Percentiles rank a stretch among this genome's conserved stretches.
These are phyloP conservation scores for Thymus mandschuricus DNA, from an alignment of 257 asterid species.

Conservation along the genomic window DNA sequence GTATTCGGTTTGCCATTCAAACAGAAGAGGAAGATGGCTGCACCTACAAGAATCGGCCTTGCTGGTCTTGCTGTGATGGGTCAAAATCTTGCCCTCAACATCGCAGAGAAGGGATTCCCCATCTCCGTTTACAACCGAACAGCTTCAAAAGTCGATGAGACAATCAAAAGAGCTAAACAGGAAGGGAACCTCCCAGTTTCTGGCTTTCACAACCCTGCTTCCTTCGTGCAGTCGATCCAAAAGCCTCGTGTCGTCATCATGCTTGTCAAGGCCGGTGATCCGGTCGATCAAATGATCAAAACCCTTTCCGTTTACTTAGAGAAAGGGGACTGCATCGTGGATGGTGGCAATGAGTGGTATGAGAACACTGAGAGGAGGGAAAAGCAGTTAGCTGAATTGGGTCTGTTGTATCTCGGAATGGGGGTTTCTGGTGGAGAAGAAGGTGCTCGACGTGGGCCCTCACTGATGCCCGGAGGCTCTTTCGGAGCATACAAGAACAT, in stretches of 20 bases:
- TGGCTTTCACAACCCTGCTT: slow-evolving; percentile 65
- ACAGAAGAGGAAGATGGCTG: slow-evolving; percentile 45
- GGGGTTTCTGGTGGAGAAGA: slow-evolving; percentile 88
- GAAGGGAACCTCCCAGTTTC: slow-evolving; percentile 70
- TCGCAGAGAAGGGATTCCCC: slow-evolving; percentile 54
- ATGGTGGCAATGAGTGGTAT: slow-evolving; percentile 82
- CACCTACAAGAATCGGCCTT: slow-evolving; percentile 56
- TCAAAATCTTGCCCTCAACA: slow-evolving; percentile 69
- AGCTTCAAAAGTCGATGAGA: slow-evolving; percentile 76
- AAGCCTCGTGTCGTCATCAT: slow-evolving; percentile 71
- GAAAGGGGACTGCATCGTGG: slow-evolving; percentile 73
- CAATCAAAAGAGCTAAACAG: slow-evolving; percentile 60
- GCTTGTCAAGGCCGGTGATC: slow-evolving; percentile 77
- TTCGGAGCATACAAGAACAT: slow-evolving; percentile 63
- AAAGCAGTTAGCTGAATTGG: slow-evolving; percentile 53
- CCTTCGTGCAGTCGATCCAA: slow-evolving; percentile 69
- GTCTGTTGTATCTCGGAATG: slow-evolving; percentile 72
- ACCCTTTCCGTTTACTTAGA: slow-evolving; percentile 68
- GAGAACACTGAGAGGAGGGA: slow-evolving; percentile 81
- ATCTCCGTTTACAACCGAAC: slow-evolving; percentile 76
- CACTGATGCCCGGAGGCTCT: slow-evolving; percentile 81
- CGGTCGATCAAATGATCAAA: slow-evolving; percentile 69
- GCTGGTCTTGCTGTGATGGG: slow-evolving; percentile 89
- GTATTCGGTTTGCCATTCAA: slow-evolving; percentile 2
- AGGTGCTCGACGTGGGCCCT: slow-evolving; percentile 76